phyloP scores from a whole-genome alignment of 1,139 yeast genomes.

The Barnettozyma hawaiiensis region DNA sequence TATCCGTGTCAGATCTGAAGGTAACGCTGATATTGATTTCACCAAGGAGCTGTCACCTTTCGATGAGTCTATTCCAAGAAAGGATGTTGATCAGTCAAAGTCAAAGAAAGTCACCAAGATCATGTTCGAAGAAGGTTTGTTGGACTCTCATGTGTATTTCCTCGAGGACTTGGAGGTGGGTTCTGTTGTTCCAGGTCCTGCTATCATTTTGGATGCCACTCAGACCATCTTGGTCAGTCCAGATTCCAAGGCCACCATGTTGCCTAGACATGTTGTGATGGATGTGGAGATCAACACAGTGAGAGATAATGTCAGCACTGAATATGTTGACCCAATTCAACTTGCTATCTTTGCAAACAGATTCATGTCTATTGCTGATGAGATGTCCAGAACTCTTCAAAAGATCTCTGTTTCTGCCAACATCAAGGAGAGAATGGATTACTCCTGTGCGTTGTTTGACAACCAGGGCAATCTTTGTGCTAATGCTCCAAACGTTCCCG shows the following conservation, averaged over 20 bases:
- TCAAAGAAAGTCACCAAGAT: slow-evolving; percentile 22
- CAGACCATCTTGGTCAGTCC: slow-evolving; percentile 47
- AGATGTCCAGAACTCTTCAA: slow-evolving; percentile 58
- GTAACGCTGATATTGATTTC: slow-evolving; percentile 32
- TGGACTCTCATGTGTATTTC: slow-evolving; percentile 34
- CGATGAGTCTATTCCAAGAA: slow-evolving; percentile 16
- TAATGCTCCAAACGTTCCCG: slow-evolving; percentile 62
- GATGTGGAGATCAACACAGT: slow-evolving; percentile 29
- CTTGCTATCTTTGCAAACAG: slow-evolving; percentile 56
- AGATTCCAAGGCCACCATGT: slow-evolving; percentile 35
- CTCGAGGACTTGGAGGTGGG: slow-evolving; percentile 35
- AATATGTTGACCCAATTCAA: slow-evolving; percentile 47
- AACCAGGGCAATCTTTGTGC: slow-evolving; percentile 52
- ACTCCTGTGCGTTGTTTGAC: slow-evolving; percentile 58
- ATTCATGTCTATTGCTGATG: slow-evolving; percentile 61
- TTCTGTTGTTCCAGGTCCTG: slow-evolving; percentile 37
- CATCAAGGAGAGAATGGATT: slow-evolving; percentile 55
- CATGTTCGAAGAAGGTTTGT: slow-evolving; percentile 34
- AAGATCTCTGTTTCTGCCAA: slow-evolving; percentile 58
- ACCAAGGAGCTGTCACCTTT: slow-evolving; percentile 26
- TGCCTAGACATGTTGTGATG: slow-evolving; percentile 34
- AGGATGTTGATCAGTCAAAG: slow-evolving; percentile 11
- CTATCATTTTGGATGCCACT: slow-evolving; percentile 43
- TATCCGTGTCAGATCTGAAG: slow-evolving; percentile 65
- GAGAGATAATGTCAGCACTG: slow-evolving; percentile 27